Evolutionary conservation across 2,329 filamentous ascomycete species (phyloP), one percentile per base, ranked within the genome.

Genomic region (Moelleriella libera): DNA sequence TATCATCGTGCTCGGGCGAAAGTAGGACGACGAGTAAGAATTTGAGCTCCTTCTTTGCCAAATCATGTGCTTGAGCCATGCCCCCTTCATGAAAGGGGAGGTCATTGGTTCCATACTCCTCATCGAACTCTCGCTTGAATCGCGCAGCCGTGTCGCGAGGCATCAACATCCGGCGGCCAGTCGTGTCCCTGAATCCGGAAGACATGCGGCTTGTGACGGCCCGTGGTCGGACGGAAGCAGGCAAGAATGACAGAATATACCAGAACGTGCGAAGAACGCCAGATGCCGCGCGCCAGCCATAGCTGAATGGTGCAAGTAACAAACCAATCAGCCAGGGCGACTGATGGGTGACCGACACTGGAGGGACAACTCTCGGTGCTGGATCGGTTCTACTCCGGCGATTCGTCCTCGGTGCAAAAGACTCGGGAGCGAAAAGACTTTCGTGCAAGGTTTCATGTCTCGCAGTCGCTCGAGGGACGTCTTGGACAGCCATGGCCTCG

Each of bases 1-100:
- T 97, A 56, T 97, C 88, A 59, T 98, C 92, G 63, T 98, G 90
- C 64, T 97, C 92, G 0, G 89, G 88, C 1, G 89, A 94, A 47
- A 95, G 68, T 12, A 98, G 75, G 5, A 97, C 69, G 12, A 96
- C 83, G n/a, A 97, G 67, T 11, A 98, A 71, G 60, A 94, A 95
- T 60, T 94, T 94, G 48, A 96, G 74, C 37, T 97, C 88, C 55
- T 81, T 82, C 69, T 97, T 96, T 5, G 90, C 88, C 39, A 83
- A 68, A 59, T 98, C 92, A 52, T 95, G 79, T 0, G 89, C 88
- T 65, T 94, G 85, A 5, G 94, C 89, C 60, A 97, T 92, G 5
- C 90, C 88, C 46, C 84, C 85, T 59, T 96, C 89, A 54, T 83
- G 81, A 63, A 94, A 95, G 0, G 84, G 82, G 5, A 97, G 66